These are phyloP conservation scores for Penicillium sp. DNA, from an alignment of 2,329 filamentous ascomycete species.

Conservation along the genomic window DNA sequence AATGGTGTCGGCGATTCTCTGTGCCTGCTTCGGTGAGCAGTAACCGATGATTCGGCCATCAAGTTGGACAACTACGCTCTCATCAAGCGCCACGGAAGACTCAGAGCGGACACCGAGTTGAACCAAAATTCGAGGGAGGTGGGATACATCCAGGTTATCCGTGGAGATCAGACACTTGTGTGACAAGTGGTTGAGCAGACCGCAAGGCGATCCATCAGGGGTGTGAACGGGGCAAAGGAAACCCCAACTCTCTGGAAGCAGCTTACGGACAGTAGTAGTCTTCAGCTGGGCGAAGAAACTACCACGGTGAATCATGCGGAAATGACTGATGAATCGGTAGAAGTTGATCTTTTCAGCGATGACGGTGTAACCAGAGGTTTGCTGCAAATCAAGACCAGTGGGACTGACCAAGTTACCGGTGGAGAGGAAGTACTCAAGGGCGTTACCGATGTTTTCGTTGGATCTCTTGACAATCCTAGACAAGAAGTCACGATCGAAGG, in stretches of 20 bases:
- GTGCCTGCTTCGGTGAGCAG: conserved; percentile 81
- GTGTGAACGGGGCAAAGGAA: conserved; percentile 98
- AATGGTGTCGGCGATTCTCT: conserved; percentile 79
- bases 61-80: conserved; percentile 85
- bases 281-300: conserved; percentile 98
- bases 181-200: conserved; percentile 88
- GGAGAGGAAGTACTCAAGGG: conserved; percentile 91
- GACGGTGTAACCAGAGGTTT: conserved; percentile 91
- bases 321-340: conserved; percentile 96
- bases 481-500: conserved; percentile 79
- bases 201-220: conserved; percentile 92
- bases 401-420: conserved; percentile 92
- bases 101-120: conserved; percentile 76
- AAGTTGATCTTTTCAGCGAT: conserved; percentile 99
- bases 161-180: conserved; percentile 94
- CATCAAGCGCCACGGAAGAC: conserved; percentile 75
- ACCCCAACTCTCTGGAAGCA: conserved; percentile 95
- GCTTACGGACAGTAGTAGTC: conserved; percentile 93
- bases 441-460: conserved; percentile 84
- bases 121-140: conserved; percentile 70
- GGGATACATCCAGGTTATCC: conserved; percentile 69
- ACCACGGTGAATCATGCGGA: conserved; percentile 98
- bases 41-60: conserved; percentile 89
- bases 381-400: conserved; percentile 90
- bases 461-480: conserved; percentile 75